Evolutionary conservation across 495 filamentous ascomycete species (phyloP).

Genomic region (Evansstolkia leycettana): DNA sequence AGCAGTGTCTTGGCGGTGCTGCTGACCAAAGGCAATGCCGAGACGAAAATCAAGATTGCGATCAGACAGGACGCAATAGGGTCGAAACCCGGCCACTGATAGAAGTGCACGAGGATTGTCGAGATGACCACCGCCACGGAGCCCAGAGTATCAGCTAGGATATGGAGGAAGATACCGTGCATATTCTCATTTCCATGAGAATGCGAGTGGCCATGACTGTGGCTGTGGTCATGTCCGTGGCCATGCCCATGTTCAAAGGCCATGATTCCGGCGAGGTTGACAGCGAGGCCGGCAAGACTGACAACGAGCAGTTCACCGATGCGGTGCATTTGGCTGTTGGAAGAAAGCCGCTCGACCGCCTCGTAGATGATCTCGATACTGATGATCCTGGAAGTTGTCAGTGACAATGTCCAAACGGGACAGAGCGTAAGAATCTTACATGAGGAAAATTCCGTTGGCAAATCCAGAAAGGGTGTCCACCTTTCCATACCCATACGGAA

Average conservation of each 20-base stretch:
- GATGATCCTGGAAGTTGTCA: slow-evolving; percentile 54
- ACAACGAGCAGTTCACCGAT: slow-evolving; percentile 80
- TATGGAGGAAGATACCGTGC: slow-evolving; percentile 96
- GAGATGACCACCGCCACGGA: slow-evolving; percentile 91
- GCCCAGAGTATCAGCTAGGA: slow-evolving; percentile 88
- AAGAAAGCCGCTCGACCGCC: slow-evolving; percentile 72
- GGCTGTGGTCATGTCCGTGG: slow-evolving; percentile 44
- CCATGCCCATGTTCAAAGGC: slow-evolving; percentile 64
- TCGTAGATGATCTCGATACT: slow-evolving; percentile 96
- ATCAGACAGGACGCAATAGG: slow-evolving; percentile 90
- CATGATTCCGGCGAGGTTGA: slow-evolving; percentile 86
- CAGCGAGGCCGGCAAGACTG: slow-evolving; percentile 68
- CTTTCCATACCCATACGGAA: slow-evolving; percentile 94
- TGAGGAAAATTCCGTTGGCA: slow-evolving; percentile 91
- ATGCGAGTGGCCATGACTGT: slow-evolving; percentile 54
- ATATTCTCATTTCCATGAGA: slow-evolving; percentile 92
- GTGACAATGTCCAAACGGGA: slow-evolving; percentile 1
- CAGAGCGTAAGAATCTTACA: slow-evolving; percentile 42
- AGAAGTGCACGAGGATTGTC: slow-evolving; percentile 73
- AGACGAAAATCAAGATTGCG: slow-evolving; percentile 80
- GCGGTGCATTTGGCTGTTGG: slow-evolving; percentile 70
- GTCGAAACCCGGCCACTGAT: slow-evolving; percentile 89
- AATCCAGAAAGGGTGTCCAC: slow-evolving; percentile 94
- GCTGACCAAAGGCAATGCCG: slow-evolving; percentile 76
- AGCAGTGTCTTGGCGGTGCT: slow-evolving; percentile 71